phyloP scores from a whole-genome alignment of 2,329 filamentous ascomycete genomes.

The Akanthomyces lecanii region DNA sequence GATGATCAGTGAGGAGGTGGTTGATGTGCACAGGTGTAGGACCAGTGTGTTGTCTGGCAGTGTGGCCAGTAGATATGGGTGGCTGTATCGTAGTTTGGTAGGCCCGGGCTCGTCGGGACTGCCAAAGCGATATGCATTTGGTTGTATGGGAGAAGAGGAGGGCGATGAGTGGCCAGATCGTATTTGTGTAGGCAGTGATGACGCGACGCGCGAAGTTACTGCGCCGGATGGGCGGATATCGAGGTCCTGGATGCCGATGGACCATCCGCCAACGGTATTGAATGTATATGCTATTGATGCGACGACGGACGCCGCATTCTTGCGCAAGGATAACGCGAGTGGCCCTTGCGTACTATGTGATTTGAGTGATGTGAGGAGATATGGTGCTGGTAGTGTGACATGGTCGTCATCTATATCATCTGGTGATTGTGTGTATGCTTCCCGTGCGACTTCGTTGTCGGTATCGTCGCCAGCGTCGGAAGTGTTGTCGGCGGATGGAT shows the following conservation, averaged over 20 bases:
- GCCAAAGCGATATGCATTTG: slow-evolving; percentile 8
- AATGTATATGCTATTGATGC: slow-evolving; percentile 85
- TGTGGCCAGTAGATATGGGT: slow-evolving; percentile 81
- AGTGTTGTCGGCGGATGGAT: slow-evolving; percentile 16
- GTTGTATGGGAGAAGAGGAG: slow-evolving; percentile 15
- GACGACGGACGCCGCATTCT: slow-evolving; percentile 58
- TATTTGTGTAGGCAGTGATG: slow-evolving; percentile 31
- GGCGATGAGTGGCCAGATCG: slow-evolving; percentile 21
- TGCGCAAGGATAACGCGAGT: slow-evolving; percentile 77
- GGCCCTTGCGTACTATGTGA: slow-evolving; percentile 77
- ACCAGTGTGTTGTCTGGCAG: slow-evolving; percentile 85
- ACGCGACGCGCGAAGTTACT: slow-evolving; percentile 35
- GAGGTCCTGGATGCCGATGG: slow-evolving; percentile 86
- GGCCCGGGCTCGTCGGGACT: slow-evolving; percentile 40
- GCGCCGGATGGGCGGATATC: slow-evolving; percentile 48
- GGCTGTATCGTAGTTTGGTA: slow-evolving; percentile 63
- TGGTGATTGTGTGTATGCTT: background rate
- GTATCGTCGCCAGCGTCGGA: slow-evolving; percentile 11
- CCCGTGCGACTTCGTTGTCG: slow-evolving; percentile 2
- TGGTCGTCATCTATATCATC: background rate
- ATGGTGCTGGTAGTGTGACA: slow-evolving; percentile 24
- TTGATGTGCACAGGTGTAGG: slow-evolving; percentile 76
- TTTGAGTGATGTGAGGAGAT: slow-evolving; percentile 69
- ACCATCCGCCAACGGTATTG: slow-evolving; percentile 76
- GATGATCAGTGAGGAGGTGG: slow-evolving; percentile 60